These are phyloP conservation scores for Bolboschoenoplectus hybrid DNA, from an alignment of 202 grass and related monocot genomes.

Conservation along the genomic window DNA sequence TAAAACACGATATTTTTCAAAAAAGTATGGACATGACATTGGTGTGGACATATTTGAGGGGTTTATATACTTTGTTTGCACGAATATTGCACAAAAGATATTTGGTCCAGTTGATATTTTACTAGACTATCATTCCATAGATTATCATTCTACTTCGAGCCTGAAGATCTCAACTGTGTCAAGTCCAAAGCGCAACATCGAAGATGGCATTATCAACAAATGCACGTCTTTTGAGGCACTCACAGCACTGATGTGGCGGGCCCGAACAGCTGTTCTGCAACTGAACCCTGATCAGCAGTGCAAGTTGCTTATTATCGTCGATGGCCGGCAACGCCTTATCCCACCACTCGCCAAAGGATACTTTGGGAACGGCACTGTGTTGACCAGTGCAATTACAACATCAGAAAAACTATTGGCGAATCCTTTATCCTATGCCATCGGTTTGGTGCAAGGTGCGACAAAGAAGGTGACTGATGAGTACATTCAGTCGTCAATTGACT, in stretches of 20 bases:
- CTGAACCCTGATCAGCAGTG: conserved; percentile 49
- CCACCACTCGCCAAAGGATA: conserved; percentile 47
- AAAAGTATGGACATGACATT: too few species aligned
- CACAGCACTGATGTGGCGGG: conserved; percentile 56
- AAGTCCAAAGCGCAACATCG: conserved; percentile 41
- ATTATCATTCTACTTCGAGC: conserved; percentile 58
- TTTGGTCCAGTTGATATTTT: too few species aligned
- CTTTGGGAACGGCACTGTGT: conserved; percentile 69
- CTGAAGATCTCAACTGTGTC: conserved; percentile 49
- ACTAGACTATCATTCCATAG: too few species aligned
- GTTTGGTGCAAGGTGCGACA: conserved; percentile 55
- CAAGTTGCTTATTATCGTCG: conserved; percentile 66
- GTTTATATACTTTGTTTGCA: too few species aligned
- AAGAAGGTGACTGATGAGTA: conserved; percentile 63
- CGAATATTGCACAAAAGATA: too few species aligned
- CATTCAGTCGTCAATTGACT: conserved; percentile 68
- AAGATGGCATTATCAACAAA: conserved; percentile 27
- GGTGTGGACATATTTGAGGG: too few species aligned
- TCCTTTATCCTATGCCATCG: conserved; percentile 46
- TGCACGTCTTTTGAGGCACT: conserved; percentile 76
- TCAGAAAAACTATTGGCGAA: conserved; percentile 47
- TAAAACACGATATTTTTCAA: too few species aligned
- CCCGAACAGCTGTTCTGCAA: conserved; percentile 47
- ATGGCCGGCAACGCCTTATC: conserved; percentile 46
- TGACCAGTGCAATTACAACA: conserved; percentile 46